Percentiles rank a stretch among this genome's conserved stretches.
phyloP scores from a whole-genome alignment of 495 filamentous ascomycete genomes.

The Glarea lozoyensis region DNA sequence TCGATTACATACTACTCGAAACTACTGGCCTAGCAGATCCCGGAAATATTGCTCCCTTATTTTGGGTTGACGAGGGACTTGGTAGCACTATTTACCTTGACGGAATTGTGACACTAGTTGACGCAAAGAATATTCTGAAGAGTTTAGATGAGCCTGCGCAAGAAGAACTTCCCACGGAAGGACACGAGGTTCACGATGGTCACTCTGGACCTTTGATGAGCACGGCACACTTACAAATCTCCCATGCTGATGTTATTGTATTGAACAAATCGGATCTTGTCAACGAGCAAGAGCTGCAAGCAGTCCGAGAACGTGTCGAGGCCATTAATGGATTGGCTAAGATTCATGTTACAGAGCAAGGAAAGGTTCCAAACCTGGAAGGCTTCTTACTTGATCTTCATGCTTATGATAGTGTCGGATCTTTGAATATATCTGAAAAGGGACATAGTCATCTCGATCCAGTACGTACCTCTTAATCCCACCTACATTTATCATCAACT shows the following conservation, averaged over 20 bases:
- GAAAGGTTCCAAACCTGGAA: slow-evolving; percentile 70
- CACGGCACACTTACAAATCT: slow-evolving; percentile 92
- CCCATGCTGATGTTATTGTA: slow-evolving; percentile 91
- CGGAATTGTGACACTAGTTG: slow-evolving; percentile 91
- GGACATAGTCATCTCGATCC: slow-evolving; percentile 80
- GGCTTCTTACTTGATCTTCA: slow-evolving; percentile 83
- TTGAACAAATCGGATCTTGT: slow-evolving; percentile 94
- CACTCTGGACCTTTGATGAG: slow-evolving; percentile 62
- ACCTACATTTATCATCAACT: neutral
- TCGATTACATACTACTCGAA: slow-evolving; percentile 97
- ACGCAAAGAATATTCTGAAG: slow-evolving; percentile 82
- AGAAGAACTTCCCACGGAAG: slow-evolving; percentile 24
- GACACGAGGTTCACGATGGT: slow-evolving; percentile 38
- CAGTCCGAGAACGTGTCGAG: slow-evolving; percentile 54
- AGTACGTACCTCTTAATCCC: slow-evolving; percentile 32
- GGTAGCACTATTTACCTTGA: slow-evolving; percentile 93
- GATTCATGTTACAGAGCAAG: slow-evolving; percentile 71
- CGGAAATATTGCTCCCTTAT: slow-evolving; percentile 88
- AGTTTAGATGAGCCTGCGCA: slow-evolving; percentile 67
- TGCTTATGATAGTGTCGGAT: slow-evolving; percentile 76
- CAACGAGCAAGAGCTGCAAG: slow-evolving; percentile 52
- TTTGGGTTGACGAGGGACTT: slow-evolving; percentile 94
- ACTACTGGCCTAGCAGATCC: slow-evolving; percentile 94
- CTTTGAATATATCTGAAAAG: slow-evolving; percentile 53
- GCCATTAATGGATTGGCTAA: slow-evolving; percentile 88